phyloP scores from a whole-genome alignment of 2,329 filamentous ascomycete species.

The Zasmidium cellare region DNA sequence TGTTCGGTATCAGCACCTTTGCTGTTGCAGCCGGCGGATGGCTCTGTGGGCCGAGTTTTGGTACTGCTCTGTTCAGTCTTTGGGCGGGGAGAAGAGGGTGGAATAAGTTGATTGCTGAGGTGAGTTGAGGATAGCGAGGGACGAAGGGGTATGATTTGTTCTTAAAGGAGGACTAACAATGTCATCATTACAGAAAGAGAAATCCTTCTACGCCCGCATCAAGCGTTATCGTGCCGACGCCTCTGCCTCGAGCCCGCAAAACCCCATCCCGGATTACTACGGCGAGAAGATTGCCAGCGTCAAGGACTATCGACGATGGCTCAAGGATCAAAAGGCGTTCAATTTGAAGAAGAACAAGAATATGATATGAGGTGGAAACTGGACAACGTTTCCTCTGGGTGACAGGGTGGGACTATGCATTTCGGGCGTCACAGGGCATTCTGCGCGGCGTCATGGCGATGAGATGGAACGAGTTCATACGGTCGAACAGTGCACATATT shows the following conservation, averaged over 20 bases:
- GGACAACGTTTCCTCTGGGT: too few species aligned
- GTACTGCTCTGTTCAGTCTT: slow-evolving; percentile 75
- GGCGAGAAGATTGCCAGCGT: slow-evolving; percentile 98
- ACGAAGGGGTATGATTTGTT: neutral
- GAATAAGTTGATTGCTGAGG: slow-evolving; percentile 69
- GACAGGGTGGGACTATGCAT: too few species aligned
- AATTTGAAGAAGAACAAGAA: slow-evolving; percentile 78
- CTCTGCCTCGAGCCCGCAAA: slow-evolving; percentile 80
- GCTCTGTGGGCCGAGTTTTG: slow-evolving; percentile 81
- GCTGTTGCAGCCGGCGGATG: slow-evolving; percentile 80
- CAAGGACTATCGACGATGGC: slow-evolving; percentile 85
- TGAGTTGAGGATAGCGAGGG: slow-evolving; percentile 39
- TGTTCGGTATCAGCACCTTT: slow-evolving; percentile 77
- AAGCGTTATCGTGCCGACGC: slow-evolving; percentile 92
- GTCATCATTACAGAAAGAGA: slow-evolving; percentile 70
- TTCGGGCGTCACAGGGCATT: neutral
- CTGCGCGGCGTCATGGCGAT: slow-evolving; percentile 3
- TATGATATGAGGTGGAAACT: slow-evolving; percentile 53
- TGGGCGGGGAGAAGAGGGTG: slow-evolving; percentile 62
- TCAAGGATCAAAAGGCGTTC: slow-evolving; percentile 96
- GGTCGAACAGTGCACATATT: neutral
- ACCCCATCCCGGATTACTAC: slow-evolving; percentile 96
- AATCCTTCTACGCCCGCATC: slow-evolving; percentile 87
- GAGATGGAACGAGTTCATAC: neutral
- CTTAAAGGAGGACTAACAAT: slow-evolving; percentile 10